Base-by-base conservation (phyloP, 2,329 filamentous ascomycete genomes). In the Apiospora saccharicola region DNA sequence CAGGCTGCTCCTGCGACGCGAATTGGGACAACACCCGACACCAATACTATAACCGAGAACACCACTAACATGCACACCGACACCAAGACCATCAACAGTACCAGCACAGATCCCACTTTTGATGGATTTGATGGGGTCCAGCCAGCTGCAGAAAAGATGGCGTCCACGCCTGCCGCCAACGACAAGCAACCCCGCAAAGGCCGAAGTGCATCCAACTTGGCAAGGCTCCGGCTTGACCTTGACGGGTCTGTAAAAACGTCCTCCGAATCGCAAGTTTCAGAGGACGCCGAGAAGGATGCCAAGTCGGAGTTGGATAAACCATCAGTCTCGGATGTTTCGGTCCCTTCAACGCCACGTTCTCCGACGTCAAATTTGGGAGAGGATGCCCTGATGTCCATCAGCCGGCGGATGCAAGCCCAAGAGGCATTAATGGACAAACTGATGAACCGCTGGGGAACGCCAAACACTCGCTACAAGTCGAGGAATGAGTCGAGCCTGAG, bases 111-210 rank as follows among this genome's bases (percentile, higher is more conserved):
- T 16, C 30, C 19, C 46, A 51, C 47, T 37, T 73, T 73, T 14
- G 70, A 71, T 41, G 70, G 57, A 1, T 73, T 73, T 53, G 70
- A 73, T 26, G 72, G 72, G n/a, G 30, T 53, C 43, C 70, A 73
- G 30, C 41, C 41, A 16, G 71, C 24, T 34, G 71, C 67, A 43
- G 57, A 41, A 24, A 34, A 22, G 34, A 41, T 64, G 6, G 41
- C 67, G 22, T 13, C 43, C 13, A 24, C 24, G 41, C 44, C 13
- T 46, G 37, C 34, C 5, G 14, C 26, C 16, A 24, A 70, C 16
- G 68, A 53, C 26, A 72, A 72, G 71, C 70, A 72, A 41, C 43
- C 46, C 26, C 49, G 69, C n/a, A 41, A 46, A 68, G 67, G 67
- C n/a, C 67, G 67, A 19, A 68, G 67, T 34, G 67, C 41, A 22